Evolutionary conservation across 192 early-diverging fungal genomes (phyloP).

Genomic region (Coemansia sp.): DNA sequence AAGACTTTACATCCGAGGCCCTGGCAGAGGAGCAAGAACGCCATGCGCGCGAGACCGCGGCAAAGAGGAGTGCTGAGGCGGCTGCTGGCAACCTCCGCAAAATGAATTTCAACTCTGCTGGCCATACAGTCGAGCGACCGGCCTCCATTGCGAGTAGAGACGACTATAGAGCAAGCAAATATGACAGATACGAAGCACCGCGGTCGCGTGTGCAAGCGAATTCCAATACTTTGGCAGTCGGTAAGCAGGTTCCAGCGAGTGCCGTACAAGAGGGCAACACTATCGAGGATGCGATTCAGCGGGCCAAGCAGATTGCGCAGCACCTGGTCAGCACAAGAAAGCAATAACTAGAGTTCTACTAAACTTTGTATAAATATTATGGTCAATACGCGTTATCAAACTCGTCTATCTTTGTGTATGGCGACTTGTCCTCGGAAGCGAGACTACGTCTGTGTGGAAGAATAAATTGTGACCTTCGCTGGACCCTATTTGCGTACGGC

Average conservation of each 20-base stretch:
- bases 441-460: slow-evolving; percentile 29
- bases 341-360: not conserved
- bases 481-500: not conserved
- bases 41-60: slow-evolving; percentile 39
- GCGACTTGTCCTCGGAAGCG: slow-evolving; percentile 2
- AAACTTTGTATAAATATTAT: not conserved
- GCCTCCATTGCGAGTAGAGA: not conserved
- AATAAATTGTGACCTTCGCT: slow-evolving; percentile 29
- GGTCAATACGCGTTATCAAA: not conserved
- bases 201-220: slow-evolving; percentile 7
- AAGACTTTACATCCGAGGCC: slow-evolving; percentile 30
- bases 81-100: slow-evolving; percentile 23
- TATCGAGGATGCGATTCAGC: slow-evolving; percentile 43
- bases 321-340: slow-evolving; percentile 27
- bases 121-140: slow-evolving; percentile 1
- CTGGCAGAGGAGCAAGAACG: slow-evolving; percentile 47
- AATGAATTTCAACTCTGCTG: slow-evolving; percentile 34
- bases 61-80: slow-evolving; percentile 29
- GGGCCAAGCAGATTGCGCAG: slow-evolving; percentile 50
- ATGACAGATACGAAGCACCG: not conserved
- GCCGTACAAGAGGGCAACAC: slow-evolving; percentile 12
- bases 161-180: not conserved
- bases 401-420: slow-evolving; percentile 11
- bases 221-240: not conserved
- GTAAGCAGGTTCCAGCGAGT: not conserved